These are phyloP conservation scores for Leccinum ponderosum DNA, from an alignment of 1,284 basidiomycete species.

Conservation along the genomic window DNA sequence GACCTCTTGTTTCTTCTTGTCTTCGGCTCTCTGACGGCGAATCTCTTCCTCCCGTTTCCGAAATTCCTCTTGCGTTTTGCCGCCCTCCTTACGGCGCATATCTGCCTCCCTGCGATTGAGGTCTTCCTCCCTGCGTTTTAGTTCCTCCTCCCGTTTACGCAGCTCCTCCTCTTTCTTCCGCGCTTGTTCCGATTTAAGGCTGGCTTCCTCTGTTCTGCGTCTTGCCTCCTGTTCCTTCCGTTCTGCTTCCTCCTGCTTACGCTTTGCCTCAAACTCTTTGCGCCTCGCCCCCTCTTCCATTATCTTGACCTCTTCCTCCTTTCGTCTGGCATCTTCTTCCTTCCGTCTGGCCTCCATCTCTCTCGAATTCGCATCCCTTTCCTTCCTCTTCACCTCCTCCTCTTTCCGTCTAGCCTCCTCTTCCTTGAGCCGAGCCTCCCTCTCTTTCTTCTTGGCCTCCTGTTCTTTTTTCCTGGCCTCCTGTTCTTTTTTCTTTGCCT, in stretches of 20 bases:
- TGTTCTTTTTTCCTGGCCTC: constrained; percentile 27
- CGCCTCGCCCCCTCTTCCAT: constrained; percentile 34
- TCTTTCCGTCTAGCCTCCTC: constrained; percentile 31
- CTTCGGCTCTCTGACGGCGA: constrained; percentile 40
- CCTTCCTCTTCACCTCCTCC: constrained; percentile 31
- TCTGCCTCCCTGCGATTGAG: constrained; percentile 35
- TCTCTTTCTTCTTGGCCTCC: constrained; percentile 27
- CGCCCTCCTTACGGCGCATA: constrained; percentile 28
- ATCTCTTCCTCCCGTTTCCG: constrained; percentile 50
- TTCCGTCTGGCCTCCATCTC: constrained; percentile 23
- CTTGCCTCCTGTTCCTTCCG: constrained; percentile 29
- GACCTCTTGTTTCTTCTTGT: constrained; percentile 40
- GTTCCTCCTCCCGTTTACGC: constrained; percentile 40
- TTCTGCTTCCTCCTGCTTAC: constrained; percentile 36
- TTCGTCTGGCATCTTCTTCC: constrained; percentile 28
- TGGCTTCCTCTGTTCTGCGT: constrained; percentile 34
- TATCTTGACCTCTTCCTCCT: constrained; percentile 31
- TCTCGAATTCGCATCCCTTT: constrained; percentile 25
- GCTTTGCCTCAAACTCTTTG: constrained; percentile 27
- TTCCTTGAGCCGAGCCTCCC: constrained; percentile 30
- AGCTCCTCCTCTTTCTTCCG: constrained; percentile 37
- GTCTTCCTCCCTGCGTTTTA: constrained; percentile 32
- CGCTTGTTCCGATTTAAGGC: constrained; percentile 22
- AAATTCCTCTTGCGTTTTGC: constrained; percentile 36
- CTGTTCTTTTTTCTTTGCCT: constrained; percentile 23